A percentile compares a stretch with the other conserved stretches of the same genome.
Conservation (phyloP, 495 filamentous ascomycete genomes). For the Xylaria sp. region DNA sequence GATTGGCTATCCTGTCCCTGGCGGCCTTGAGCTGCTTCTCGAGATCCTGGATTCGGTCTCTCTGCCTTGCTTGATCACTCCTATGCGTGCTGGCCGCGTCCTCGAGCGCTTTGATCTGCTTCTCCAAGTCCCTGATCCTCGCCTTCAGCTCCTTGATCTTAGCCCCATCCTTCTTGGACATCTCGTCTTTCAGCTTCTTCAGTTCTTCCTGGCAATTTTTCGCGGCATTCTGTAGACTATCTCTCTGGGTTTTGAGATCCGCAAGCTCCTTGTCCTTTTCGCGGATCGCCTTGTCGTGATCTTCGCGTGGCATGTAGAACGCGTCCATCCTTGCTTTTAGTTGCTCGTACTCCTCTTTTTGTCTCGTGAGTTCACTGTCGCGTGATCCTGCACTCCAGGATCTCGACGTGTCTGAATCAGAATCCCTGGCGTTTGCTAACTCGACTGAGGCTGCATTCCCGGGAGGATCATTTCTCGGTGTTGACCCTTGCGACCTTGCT, state of each 20-base stretch:
- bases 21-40: background rate
- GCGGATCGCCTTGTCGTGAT: background rate
- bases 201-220: background rate
- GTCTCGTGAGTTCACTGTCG: background rate
- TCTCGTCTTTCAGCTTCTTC: slow-evolving; percentile 18
- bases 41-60: background rate
- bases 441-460: background rate
- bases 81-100: background rate
- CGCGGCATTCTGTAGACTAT: background rate
- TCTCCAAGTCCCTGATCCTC: slow-evolving; percentile 15
- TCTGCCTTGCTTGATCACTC: background rate
- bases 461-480: background rate
- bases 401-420: background rate
- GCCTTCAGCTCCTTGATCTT: background rate
- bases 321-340: background rate
- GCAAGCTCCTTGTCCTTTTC: background rate
- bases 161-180: slow-evolving; percentile 9
- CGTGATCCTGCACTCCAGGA: background rate
- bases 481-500: background rate
- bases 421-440: background rate
- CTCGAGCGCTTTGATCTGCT: background rate
- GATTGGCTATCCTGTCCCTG: background rate
- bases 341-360: background rate
- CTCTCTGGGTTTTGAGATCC: slow-evolving; percentile 1
- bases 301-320: background rate